Base-by-base conservation (phyloP, 176 grass and related monocot species). In the Avena eriantha region DNA sequence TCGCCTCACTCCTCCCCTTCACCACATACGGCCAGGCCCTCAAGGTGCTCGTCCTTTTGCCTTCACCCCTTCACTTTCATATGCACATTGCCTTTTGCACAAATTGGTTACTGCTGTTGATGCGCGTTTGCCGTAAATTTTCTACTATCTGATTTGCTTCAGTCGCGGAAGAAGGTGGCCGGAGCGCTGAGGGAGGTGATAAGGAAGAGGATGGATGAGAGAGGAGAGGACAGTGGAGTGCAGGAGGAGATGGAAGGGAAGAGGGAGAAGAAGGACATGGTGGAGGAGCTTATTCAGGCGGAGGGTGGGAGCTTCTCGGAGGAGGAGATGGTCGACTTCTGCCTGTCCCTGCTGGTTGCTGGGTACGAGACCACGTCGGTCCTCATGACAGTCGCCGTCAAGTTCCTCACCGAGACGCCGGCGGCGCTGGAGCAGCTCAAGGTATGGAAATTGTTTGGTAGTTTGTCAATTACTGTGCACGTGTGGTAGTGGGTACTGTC, bases 301-400 rank as follows among this genome's bases (percentile, higher is more conserved):
- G 92, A 94, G 57, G 93, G 53, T 21, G 96, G 94, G 57, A 85
- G 85, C 65, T 89, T 99, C 84, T 93, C 92, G 0, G 97, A 86
- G 79, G 97, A 99, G 80, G 97, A 99, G 81, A 96, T 94, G 65
- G 92, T 99, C 39, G 97, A 99, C 53, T 99, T 99, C 94, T 90
- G 95, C 24, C 87, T 99, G 33, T 88, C 93, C 17, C 77, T 99
- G 71, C 90, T 99, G 9, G 90, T 99, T 46, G 97, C 92, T 2
- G 97, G 97, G 31, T 96, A 96, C 71, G 97, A 99, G 90, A 99
- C 97, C 5, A 96, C 97, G 1, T 90, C 97, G 19, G 93, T 95
- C 76, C 91, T 94, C 87, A 99, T 96, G 90, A 96, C 97, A 19
- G 80, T 99, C 3, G 93, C 97, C 67, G 94, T 94, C 29, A 99